Conservation (phyloP, 495 filamentous ascomycete species). For the Penicillium roqueforti region DNA sequence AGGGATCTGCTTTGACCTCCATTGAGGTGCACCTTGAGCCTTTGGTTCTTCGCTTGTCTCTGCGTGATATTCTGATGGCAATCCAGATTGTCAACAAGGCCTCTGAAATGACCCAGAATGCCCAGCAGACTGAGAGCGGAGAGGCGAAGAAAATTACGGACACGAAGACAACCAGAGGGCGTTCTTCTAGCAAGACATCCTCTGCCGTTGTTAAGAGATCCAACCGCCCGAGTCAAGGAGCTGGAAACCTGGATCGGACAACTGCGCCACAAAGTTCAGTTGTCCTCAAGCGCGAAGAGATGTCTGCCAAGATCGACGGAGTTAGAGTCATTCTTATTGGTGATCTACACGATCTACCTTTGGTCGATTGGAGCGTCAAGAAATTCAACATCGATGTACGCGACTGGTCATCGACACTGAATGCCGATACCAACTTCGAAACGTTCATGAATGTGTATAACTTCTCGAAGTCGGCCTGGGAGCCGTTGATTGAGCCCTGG, state of each 20-base stretch:
- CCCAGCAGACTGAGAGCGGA: slow-evolving; percentile 43
- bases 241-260: slow-evolving; percentile 21
- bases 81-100: slow-evolving; percentile 91
- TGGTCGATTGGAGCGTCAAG: slow-evolving; percentile 92
- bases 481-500: slow-evolving; percentile 95
- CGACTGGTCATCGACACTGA: slow-evolving; percentile 87
- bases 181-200: slow-evolving; percentile 58
- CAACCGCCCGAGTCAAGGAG: slow-evolving; percentile 37
- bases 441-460: slow-evolving; percentile 97
- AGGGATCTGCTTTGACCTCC: slow-evolving; percentile 63
- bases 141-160: slow-evolving; percentile 64
- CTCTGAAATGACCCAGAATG: slow-evolving; percentile 66
- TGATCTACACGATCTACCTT: slow-evolving; percentile 88
- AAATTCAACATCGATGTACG: slow-evolving; percentile 76
- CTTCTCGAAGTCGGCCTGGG: slow-evolving; percentile 98
- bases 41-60: slow-evolving; percentile 83
- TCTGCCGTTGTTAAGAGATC: slow-evolving; percentile 54
- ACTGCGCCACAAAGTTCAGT: slow-evolving; percentile 41
- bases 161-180: slow-evolving; percentile 51
- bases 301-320: slow-evolving; percentile 81
- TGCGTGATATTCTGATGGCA: slow-evolving; percentile 90
- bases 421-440: slow-evolving; percentile 82
- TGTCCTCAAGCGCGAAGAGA: slow-evolving; percentile 72
- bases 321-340: slow-evolving; percentile 90
- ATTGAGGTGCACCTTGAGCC: slow-evolving; percentile 88